Percentiles rank a stretch among this genome's conserved stretches.
These are phyloP conservation scores for Myxozyma nipponensis DNA, from an alignment of 805 yeast genomes.

Conservation along the genomic window DNA sequence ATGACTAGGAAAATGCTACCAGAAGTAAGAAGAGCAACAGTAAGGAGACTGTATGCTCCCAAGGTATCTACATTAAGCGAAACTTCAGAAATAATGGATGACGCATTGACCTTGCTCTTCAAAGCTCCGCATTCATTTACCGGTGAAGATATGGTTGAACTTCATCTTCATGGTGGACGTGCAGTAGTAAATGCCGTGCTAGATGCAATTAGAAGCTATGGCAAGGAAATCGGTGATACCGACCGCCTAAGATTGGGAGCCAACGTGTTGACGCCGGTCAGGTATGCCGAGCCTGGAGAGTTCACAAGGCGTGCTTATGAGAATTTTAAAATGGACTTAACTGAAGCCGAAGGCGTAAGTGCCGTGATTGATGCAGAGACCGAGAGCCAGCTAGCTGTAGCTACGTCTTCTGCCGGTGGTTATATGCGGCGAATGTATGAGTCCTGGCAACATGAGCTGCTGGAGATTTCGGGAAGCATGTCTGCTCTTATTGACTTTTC, in stretches of 20 bases:
- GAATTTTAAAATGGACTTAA: constrained; percentile 77
- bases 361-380: constrained; percentile 93
- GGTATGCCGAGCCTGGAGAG: constrained; percentile 93
- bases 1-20: constrained; percentile 13
- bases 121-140: constrained; percentile 76
- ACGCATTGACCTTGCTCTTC: constrained; percentile 69
- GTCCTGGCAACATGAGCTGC: constrained; percentile 63
- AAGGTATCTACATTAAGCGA: constrained; percentile 5
- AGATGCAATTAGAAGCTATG: constrained; percentile 46
- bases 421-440: constrained; percentile 51
- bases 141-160: constrained; percentile 84
- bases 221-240: constrained; percentile 31
- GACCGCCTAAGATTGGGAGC: neutral
- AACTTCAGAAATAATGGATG: constrained; percentile 53
- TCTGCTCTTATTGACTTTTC: constrained; percentile 93
- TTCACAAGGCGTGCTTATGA: constrained; percentile 82
- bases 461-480: constrained; percentile 65
- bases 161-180: constrained; percentile 92
- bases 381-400: constrained; percentile 75
- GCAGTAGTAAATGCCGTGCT: constrained; percentile 74
- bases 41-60: constrained; percentile 17
- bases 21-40: constrained; percentile 14
- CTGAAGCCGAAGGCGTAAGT: constrained; percentile 85
- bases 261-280: constrained; percentile 35
- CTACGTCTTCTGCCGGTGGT: constrained; percentile 71